Evolutionary conservation across 1,139 yeast species (phyloP), one percentile per base, ranked within the genome.

Genomic region (Kodamaea arcana): DNA sequence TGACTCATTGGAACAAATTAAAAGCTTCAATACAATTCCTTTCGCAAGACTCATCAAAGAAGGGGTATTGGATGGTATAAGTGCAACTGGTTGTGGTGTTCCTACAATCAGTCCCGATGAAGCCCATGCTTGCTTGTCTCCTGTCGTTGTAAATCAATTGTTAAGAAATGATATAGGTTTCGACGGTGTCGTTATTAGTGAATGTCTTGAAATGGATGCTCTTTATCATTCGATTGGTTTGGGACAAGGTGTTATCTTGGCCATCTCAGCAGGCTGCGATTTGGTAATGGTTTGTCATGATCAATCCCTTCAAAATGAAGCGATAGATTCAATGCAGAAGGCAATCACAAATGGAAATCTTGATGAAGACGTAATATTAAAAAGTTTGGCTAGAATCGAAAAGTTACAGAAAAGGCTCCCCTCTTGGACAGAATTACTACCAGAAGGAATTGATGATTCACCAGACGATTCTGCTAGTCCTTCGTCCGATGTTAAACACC

Each of bases 31-130:
- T 44, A 57, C 71, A 34, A 60, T 72, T 12, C 83, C 85, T 2
- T 79, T 78, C 47, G 69, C 70, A 11, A 62, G 64, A 35, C 59
- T 78, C 31, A 71, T 76, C 28, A 65, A 71, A 30, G 69, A 62
- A 29, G 65, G 64, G n/a, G 41, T 66, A 6, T 54, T 79, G 27
- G 83, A 79, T 50, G 78, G 83, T 0, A 58, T 78, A 18, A 65
- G 73, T 57, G 82, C 76, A 3, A 80, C 83, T n/a, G 83, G 83
- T 4, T 78, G 83, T 43, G 83, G 82, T 3, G 72, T 78, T n/a
- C 85, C 85, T 1, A 72, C 76, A 32, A 69, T 79, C 13, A 66
- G 78, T 20, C 78, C 78, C 13, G 78, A 75, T 43, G 85, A 78
- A 45, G 68, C 75, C 31, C 83, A 78, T 50, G 83, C 84, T 2